These are phyloP conservation scores for Aspergillus japonicus DNA, from an alignment of 2,329 filamentous ascomycete genomes.

Conservation along the genomic window DNA sequence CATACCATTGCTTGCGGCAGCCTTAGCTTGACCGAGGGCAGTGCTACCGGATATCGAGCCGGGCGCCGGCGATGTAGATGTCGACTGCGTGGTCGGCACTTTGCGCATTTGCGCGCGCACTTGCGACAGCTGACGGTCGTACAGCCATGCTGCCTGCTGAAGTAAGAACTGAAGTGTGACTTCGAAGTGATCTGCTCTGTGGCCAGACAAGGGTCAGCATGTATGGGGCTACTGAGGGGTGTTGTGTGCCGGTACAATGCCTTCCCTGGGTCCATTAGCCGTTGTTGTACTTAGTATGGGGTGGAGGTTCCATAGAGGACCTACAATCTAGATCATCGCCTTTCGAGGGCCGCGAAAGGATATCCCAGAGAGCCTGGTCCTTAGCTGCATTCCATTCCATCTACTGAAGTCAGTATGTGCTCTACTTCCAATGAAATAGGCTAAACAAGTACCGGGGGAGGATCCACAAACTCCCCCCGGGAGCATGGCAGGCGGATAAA, in stretches of 20 bases:
- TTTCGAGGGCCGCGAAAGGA: slow-evolving; percentile 77
- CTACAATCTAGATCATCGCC: slow-evolving; percentile 82
- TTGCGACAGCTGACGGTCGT: slow-evolving; percentile 85
- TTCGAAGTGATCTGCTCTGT: slow-evolving; percentile 71
- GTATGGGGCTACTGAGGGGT: neutral
- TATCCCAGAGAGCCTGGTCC: slow-evolving; percentile 85
- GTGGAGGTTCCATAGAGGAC: neutral
- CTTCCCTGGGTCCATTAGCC: slow-evolving; percentile 58
- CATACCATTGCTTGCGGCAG: slow-evolving; percentile 6
- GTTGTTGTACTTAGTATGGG: slow-evolving; percentile 1
- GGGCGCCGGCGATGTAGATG: slow-evolving; percentile 43
- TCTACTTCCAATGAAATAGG: neutral
- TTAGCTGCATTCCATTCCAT: slow-evolving; percentile 85
- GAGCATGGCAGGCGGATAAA: slow-evolving; percentile 88
- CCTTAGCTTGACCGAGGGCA: slow-evolving; percentile 36
- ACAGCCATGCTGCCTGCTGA: slow-evolving; percentile 90
- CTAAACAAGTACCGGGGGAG: slow-evolving; percentile 65
- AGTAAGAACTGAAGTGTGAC: slow-evolving; percentile 86
- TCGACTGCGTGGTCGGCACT: slow-evolving; percentile 43
- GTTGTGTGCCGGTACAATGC: slow-evolving; percentile 57
- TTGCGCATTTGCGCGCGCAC: slow-evolving; percentile 87
- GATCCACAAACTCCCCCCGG: slow-evolving; percentile 84
- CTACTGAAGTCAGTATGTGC: slow-evolving; percentile 47
- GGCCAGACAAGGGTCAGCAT: neutral
- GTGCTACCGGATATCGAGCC: slow-evolving; percentile 45